These are phyloP conservation scores for Colletotrichum sp. DNA, from an alignment of 2,329 filamentous ascomycete species.

Conservation along the genomic window DNA sequence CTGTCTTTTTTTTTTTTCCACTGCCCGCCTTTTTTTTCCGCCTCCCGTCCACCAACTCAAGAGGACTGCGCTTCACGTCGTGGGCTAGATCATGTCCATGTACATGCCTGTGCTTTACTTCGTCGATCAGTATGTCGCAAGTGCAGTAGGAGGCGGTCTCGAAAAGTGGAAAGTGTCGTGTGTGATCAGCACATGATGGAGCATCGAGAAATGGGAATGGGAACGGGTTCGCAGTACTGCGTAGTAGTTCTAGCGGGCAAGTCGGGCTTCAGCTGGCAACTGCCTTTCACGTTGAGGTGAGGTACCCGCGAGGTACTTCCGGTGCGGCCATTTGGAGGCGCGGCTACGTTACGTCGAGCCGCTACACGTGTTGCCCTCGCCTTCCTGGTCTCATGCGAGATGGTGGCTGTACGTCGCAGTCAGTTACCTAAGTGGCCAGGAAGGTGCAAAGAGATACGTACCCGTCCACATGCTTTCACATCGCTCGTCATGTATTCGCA, in stretches of 20 bases:
- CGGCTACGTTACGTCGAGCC: neutral
- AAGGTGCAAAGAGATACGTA: neutral
- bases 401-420: neutral
- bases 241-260: neutral
- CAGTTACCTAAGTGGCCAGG: neutral
- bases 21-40: neutral
- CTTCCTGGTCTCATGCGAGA: neutral
- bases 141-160: neutral
- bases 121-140: neutral
- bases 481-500: neutral
- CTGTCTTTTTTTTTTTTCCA: neutral
- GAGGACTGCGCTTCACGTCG: neutral
- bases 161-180: neutral
- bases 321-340: neutral
- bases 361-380: neutral
- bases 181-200: neutral
- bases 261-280: neutral
- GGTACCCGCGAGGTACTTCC: neutral
- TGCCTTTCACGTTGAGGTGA: neutral
- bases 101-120: neutral
- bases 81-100: neutral
- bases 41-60: neutral
- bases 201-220: neutral
- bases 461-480: neutral
- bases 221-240: neutral